Conservation (phyloP, 2,329 filamentous ascomycete species). For the Fusarium pseudonygamai region DNA sequence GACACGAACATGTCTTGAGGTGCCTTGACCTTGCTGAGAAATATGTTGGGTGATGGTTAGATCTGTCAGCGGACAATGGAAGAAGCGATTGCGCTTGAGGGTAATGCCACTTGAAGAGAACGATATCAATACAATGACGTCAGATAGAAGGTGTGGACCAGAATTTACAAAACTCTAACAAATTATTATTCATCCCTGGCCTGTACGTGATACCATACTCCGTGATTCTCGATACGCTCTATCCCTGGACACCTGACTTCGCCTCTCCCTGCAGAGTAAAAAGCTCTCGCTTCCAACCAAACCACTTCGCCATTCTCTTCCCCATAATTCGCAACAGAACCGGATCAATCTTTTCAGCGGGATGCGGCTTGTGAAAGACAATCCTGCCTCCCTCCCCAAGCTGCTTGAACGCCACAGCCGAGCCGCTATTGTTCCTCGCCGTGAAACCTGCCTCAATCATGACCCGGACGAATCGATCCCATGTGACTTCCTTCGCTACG, state of each 20-base stretch:
- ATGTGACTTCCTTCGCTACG: fast-evolving
- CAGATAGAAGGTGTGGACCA: background rate
- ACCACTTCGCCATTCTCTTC: background rate
- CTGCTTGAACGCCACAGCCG: background rate
- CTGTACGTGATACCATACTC: background rate
- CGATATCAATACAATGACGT: fast-evolving
- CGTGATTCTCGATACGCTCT: fast-evolving
- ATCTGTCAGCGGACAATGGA: background rate
- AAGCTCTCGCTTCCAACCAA: background rate
- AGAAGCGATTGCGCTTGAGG: too few relatives aligned
- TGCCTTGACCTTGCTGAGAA: too few relatives aligned
- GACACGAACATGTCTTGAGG: too few relatives aligned
- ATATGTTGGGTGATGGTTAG: too few relatives aligned
- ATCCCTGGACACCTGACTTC: fast-evolving
- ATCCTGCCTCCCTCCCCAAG: background rate
- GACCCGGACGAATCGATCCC: background rate
- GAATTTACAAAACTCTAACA: background rate
- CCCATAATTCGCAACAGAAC: fast-evolving
- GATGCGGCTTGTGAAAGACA: background rate
- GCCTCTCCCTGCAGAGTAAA: fast-evolving
- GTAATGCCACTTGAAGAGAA: background rate
- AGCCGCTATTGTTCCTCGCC: background rate
- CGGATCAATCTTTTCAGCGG: background rate
- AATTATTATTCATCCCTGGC: background rate
- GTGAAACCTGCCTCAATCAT: background rate